These are phyloP conservation scores for Stachybotrys chlorohalonatus DNA, from an alignment of 2,329 filamentous ascomycete genomes.

Conservation along the genomic window DNA sequence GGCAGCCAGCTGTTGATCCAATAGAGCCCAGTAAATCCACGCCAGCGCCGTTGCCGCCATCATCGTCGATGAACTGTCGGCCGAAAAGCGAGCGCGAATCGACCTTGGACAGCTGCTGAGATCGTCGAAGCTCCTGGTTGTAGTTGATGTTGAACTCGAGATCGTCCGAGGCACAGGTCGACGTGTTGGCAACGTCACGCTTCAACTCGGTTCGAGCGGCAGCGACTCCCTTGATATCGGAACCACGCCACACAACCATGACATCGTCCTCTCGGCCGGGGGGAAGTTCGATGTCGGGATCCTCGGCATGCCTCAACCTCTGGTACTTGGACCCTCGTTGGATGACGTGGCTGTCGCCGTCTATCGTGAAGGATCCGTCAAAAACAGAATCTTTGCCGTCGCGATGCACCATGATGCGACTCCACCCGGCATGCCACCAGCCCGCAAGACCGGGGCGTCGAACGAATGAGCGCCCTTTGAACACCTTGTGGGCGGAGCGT, in stretches of 20 bases:
- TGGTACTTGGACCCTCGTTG: slow-evolving; percentile 67
- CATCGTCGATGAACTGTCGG: slow-evolving; percentile 61
- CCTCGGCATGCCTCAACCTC: slow-evolving; percentile 59
- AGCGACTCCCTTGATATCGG: slow-evolving; percentile 54
- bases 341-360: slow-evolving; percentile 79
- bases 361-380: slow-evolving; percentile 77
- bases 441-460: slow-evolving; percentile 47
- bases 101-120: slow-evolving; percentile 38
- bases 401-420: slow-evolving; percentile 64
- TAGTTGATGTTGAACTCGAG: slow-evolving; percentile 71
- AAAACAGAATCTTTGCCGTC: slow-evolving; percentile 78
- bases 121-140: slow-evolving; percentile 2
- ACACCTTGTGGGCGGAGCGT: slow-evolving; percentile 70
- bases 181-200: slow-evolving; percentile 33
- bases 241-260: slow-evolving; percentile 90
- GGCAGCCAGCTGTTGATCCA: slow-evolving; percentile 76
- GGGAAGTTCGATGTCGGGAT: slow-evolving; percentile 52
- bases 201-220: slow-evolving; percentile 53
- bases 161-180: slow-evolving; percentile 64
- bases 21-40: slow-evolving; percentile 73
- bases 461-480: slow-evolving; percentile 69
- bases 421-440: slow-evolving; percentile 82
- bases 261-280: slow-evolving; percentile 58
- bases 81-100: slow-evolving; percentile 57
- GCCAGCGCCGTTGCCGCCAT: slow-evolving; percentile 59